phyloP scores from a whole-genome alignment of 371 early-diverging fungal species.

The Mucor indicus region DNA sequence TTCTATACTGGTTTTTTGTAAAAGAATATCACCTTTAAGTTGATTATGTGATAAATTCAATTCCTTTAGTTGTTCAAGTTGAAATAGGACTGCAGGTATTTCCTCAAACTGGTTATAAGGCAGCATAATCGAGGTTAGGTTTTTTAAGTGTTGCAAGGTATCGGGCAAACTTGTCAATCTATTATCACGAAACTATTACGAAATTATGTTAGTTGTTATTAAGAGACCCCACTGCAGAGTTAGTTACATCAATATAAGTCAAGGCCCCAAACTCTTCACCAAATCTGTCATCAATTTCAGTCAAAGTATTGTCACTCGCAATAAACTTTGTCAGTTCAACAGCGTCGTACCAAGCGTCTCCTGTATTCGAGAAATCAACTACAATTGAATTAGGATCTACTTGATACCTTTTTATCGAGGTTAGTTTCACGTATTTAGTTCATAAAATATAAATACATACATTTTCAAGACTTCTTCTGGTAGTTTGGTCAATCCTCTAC shows the following conservation, averaged over 20 bases:
- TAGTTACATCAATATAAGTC: conserved; percentile 61
- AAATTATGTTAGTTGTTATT: too few relatives aligned
- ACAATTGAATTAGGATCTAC: conserved; percentile 55
- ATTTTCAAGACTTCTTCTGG: conserved; percentile 67
- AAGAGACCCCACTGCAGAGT: too few relatives aligned
- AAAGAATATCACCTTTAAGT: conserved; percentile 28
- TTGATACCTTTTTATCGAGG: conserved; percentile 40
- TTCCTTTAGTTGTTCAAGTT: conserved; percentile 40
- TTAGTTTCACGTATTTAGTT: neutral
- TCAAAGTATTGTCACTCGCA: conserved; percentile 66
- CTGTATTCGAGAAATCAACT: conserved; percentile 51
- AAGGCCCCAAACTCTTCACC: conserved; percentile 63
- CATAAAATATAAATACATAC: too few relatives aligned
- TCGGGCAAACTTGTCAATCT: conserved; percentile 47
- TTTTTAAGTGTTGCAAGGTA: conserved; percentile 36
- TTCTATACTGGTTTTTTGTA: conserved; percentile 36
- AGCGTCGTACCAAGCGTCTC: conserved; percentile 60
- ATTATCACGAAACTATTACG: conserved; percentile 57
- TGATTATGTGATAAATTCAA: conserved; percentile 52
- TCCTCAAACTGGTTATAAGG: conserved; percentile 46
- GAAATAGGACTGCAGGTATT: conserved; percentile 43
- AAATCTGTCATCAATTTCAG: conserved; percentile 58
- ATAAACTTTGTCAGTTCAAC: conserved; percentile 66
- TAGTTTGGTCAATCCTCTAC: conserved; percentile 56
- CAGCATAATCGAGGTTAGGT: conserved; percentile 44